These are phyloP conservation scores for Sutorius australiensis DNA, from an alignment of 768 basidiomycete species.

Conservation along the genomic window DNA sequence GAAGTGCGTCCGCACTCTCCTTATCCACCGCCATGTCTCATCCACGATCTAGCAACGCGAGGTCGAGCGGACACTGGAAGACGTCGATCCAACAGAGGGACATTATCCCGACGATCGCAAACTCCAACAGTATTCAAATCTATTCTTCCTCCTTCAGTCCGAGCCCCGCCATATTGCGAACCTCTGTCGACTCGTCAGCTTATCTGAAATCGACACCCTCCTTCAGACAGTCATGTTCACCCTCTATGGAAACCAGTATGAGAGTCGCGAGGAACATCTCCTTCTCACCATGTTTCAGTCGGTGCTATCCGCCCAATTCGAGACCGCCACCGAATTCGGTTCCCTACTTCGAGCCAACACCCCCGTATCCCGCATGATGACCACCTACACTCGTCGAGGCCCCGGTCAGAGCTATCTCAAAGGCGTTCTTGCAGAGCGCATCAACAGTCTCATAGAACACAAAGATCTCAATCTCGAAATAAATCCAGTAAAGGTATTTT, in stretches of 20 bases:
- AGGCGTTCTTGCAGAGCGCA: slow-evolving; percentile 93
- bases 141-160: slow-evolving; percentile 97
- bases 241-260: slow-evolving; percentile 98
- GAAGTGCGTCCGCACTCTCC: slow-evolving; percentile 53
- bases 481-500: slow-evolving; percentile 88
- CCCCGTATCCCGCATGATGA: slow-evolving; percentile 99
- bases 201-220: slow-evolving; percentile 97
- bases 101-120: slow-evolving; percentile 93
- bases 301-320: slow-evolving; percentile 97
- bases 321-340: slow-evolving; percentile 98
- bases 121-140: slow-evolving; percentile 93
- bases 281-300: slow-evolving; percentile 99
- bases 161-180: slow-evolving; percentile 97
- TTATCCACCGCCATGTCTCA: slow-evolving; percentile 1
- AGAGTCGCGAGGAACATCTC: slow-evolving; percentile 95
- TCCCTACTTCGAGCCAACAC: slow-evolving; percentile 97
- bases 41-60: slow-evolving; percentile 71
- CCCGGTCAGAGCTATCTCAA: slow-evolving; percentile 99
- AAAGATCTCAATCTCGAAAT: slow-evolving; percentile 99
- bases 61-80: slow-evolving; percentile 92
- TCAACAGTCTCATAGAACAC: slow-evolving; percentile 98
- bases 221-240: slow-evolving; percentile 99
- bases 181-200: slow-evolving; percentile 91
- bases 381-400: slow-evolving; percentile 97
- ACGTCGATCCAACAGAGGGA: slow-evolving; percentile 89